Conservation (phyloP, 495 filamentous ascomycete species). For the Xylaria grammica region DNA sequence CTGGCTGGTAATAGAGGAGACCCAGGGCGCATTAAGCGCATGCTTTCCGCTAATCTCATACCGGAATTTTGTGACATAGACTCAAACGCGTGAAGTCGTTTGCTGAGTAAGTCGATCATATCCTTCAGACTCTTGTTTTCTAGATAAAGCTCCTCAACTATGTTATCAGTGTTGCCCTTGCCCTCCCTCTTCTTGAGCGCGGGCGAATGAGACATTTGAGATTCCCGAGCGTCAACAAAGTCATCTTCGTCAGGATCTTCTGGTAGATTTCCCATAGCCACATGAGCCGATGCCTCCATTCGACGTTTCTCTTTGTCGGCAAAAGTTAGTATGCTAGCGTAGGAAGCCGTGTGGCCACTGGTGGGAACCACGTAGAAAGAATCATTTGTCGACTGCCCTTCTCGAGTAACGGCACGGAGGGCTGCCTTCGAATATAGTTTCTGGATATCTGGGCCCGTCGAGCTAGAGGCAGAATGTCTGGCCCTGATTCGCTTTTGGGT, state of each 20-base stretch:
- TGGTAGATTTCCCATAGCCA: slow-evolving; percentile 35
- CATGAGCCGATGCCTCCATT: slow-evolving; percentile 44
- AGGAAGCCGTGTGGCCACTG: slow-evolving; percentile 85
- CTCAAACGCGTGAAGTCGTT: slow-evolving; percentile 83
- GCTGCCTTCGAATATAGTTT: slow-evolving; percentile 81
- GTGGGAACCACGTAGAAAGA: slow-evolving; percentile 96
- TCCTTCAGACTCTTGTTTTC: slow-evolving; percentile 79
- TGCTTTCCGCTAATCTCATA: slow-evolving; percentile 78
- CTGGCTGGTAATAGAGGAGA: slow-evolving; percentile 36
- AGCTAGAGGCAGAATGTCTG: slow-evolving; percentile 39
- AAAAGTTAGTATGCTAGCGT: slow-evolving; percentile 82
- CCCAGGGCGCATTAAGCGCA: slow-evolving; percentile 65
- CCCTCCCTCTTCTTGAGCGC: slow-evolving; percentile 34
- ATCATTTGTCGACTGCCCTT: slow-evolving; percentile 64
- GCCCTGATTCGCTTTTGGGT: slow-evolving; percentile 43
- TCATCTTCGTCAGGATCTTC: slow-evolving; percentile 71
- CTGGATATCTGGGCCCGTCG: slow-evolving; percentile 72
- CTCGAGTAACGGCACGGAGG: slow-evolving; percentile 64
- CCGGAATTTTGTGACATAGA: slow-evolving; percentile 79
- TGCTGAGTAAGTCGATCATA: slow-evolving; percentile 77
- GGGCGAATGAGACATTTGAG: slow-evolving; percentile 47
- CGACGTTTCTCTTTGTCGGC: slow-evolving; percentile 68
- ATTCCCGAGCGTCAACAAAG: slow-evolving; percentile 88
- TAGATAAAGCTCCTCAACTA: slow-evolving; percentile 79
- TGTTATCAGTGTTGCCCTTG: slow-evolving; percentile 51